A percentile compares a stretch with the other conserved stretches of the same genome.
phyloP scores from a whole-genome alignment of 257 asterid genomes.

The Salvia miltiorrhiza region DNA sequence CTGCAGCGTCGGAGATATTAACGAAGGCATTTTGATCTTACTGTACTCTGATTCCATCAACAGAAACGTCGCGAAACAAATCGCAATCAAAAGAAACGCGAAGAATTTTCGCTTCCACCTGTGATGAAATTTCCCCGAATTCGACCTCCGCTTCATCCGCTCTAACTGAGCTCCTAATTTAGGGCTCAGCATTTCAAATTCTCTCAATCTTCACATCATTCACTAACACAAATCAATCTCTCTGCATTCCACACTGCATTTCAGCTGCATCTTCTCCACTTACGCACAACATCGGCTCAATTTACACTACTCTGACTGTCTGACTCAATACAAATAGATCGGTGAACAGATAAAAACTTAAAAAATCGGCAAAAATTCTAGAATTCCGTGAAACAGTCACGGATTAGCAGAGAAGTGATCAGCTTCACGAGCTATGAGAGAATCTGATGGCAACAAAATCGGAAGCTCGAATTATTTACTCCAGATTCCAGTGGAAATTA shows the following conservation, averaged over 20 bases:
- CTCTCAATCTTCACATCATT: slow-evolving; percentile 9
- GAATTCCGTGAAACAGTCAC: slow-evolving; percentile 27
- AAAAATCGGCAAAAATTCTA: slow-evolving; percentile 3
- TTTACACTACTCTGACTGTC: slow-evolving; percentile 13
- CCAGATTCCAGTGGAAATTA: slow-evolving; percentile 23
- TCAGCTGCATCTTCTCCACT: slow-evolving; percentile 11
- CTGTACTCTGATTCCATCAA: slow-evolving; percentile 65
- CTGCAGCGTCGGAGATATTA: slow-evolving; percentile 42
- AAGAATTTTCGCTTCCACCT: slow-evolving; percentile 68
- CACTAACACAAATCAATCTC: background rate
- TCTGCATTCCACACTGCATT: slow-evolving; percentile 8
- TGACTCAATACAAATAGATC: slow-evolving; percentile 22
- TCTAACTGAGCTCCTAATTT: slow-evolving; percentile 22
- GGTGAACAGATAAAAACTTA: background rate
- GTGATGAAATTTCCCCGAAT: slow-evolving; percentile 54
- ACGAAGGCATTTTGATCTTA: slow-evolving; percentile 46
- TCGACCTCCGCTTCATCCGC: slow-evolving; percentile 43
- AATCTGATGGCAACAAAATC: slow-evolving; percentile 2
- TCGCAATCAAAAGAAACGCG: slow-evolving; percentile 40
- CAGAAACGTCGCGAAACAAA: slow-evolving; percentile 53
- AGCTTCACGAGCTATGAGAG: slow-evolving; percentile 28
- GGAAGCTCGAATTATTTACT: slow-evolving; percentile 15
- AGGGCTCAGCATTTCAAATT: slow-evolving; percentile 23
- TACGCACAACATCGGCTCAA: slow-evolving; percentile 1
- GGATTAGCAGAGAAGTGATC: slow-evolving; percentile 21